Conservation (phyloP, 129 eudicot species). For the Helianthus annuus region HanXRQr2.0-SUNRISE NC_035440.2:62127963-62128462, state of each 20-base stretch:
- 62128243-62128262: slow-evolving; percentile 54
- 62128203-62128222: slow-evolving; percentile 3
- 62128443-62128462: slow-evolving; percentile 69
- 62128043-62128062: not conserved
- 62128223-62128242: not conserved
- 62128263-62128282: no score
- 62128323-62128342: no score
- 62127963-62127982: slow-evolving; percentile 86
- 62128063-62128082: slow-evolving; percentile 28
- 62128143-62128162: slow-evolving; percentile 90
- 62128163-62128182: no score
- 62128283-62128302: no score
- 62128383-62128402: slow-evolving; percentile 44
- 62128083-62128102: slow-evolving; percentile 92
- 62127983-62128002: not conserved
- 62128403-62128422: not conserved
- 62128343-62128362: not conserved
- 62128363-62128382: not conserved
- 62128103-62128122: slow-evolving; percentile 96
- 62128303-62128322: no score
- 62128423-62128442: slow-evolving; percentile 40
- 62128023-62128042: slow-evolving; percentile 2
- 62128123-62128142: slow-evolving; percentile 59
- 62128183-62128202: slow-evolving; percentile 30
- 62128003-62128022: slow-evolving; percentile 4